Percentiles rank a stretch among this genome's conserved stretches.
These are phyloP conservation scores for Xylariaceae sp. DNA, from an alignment of 2,329 filamentous ascomycete species.

Conservation along the genomic window DNA sequence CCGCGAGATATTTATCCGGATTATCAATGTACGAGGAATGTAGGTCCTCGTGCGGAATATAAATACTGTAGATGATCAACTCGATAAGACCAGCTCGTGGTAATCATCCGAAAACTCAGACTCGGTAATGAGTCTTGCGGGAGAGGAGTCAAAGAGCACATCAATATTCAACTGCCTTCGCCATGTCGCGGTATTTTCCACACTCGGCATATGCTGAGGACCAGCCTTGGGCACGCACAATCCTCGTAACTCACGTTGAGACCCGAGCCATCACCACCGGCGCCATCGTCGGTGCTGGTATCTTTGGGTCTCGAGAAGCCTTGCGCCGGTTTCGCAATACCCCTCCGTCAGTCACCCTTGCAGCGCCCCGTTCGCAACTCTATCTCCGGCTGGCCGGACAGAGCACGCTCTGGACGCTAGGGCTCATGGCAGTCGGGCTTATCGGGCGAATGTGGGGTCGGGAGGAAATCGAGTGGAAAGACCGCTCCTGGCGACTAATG, in stretches of 20 bases:
- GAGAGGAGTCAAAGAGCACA: not conserved
- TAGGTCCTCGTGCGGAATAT: not conserved
- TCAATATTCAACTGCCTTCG: not conserved
- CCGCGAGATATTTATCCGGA: not conserved
- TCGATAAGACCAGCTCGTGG: not conserved
- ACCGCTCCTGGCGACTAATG: constrained; percentile 56
- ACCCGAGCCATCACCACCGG: constrained; percentile 51
- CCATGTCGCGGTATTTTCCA: constrained; percentile 52
- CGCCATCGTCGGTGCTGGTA: constrained; percentile 42
- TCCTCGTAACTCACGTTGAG: constrained; percentile 56
- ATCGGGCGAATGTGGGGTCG: constrained; percentile 48
- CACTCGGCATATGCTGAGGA: constrained; percentile 58
- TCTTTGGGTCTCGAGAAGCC: constrained; percentile 32
- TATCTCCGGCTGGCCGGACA: constrained; percentile 44
- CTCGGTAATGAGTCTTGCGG: not conserved
- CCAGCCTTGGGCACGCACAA: constrained; percentile 48
- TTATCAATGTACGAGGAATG: not conserved
- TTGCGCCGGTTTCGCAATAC: constrained; percentile 17
- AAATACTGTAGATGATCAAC: not conserved
- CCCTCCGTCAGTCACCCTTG: constrained; percentile 11
- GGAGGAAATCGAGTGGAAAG: constrained; percentile 58
- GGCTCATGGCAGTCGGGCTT: constrained; percentile 41
- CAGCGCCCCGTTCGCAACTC: constrained; percentile 29
- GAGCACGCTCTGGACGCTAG: constrained; percentile 42
- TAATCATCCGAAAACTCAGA: not conserved